These are phyloP conservation scores for Meyerozyma guilliermondii DNA, from an alignment of 1,139 yeast genomes.

Conservation along the genomic window DNA sequence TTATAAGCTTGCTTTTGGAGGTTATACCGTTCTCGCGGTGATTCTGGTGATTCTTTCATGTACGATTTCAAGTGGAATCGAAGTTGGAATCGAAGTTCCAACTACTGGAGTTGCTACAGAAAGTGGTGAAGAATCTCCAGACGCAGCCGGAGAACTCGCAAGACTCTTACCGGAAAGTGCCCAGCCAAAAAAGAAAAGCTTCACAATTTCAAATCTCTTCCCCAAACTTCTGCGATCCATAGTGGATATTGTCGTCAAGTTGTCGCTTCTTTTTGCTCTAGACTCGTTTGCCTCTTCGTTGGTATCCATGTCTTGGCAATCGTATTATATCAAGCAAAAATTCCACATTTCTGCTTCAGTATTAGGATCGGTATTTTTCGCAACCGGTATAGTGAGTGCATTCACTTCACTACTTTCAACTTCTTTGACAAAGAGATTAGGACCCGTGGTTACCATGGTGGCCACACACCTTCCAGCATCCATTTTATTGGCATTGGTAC, in stretches of 20 bases:
- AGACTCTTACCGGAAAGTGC: not conserved
- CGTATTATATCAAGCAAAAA: constrained; percentile 33
- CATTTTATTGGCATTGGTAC: constrained; percentile 30
- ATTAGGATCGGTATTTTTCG: constrained; percentile 36
- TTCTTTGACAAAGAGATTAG: constrained; percentile 36
- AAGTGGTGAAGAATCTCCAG: not conserved
- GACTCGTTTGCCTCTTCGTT: constrained; percentile 43
- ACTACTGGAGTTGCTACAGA: not conserved
- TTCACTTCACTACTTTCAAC: constrained; percentile 39
- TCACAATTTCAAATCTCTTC: constrained; percentile 7
- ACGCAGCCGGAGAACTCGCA: not conserved
- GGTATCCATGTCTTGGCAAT: constrained; percentile 41
- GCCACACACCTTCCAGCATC: constrained; percentile 42
- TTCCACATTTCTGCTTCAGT: constrained; percentile 28
- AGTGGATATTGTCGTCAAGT: constrained; percentile 22
- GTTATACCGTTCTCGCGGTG: constrained; percentile 18
- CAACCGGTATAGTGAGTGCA: constrained; percentile 35
- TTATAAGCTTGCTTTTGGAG: constrained; percentile 25
- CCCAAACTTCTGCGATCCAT: constrained; percentile 17
- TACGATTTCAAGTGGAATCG: constrained; percentile 16
- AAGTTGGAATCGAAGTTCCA: constrained; percentile 5
- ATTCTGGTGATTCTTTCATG: constrained; percentile 16
- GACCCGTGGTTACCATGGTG: constrained; percentile 43
- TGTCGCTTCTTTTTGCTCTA: constrained; percentile 33
- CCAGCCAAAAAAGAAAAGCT: constrained; percentile 6